Percentiles rank a stretch among this genome's conserved stretches.
Conservation (phyloP, 306 rosid genomes). For the Prunus padus region DNA sequence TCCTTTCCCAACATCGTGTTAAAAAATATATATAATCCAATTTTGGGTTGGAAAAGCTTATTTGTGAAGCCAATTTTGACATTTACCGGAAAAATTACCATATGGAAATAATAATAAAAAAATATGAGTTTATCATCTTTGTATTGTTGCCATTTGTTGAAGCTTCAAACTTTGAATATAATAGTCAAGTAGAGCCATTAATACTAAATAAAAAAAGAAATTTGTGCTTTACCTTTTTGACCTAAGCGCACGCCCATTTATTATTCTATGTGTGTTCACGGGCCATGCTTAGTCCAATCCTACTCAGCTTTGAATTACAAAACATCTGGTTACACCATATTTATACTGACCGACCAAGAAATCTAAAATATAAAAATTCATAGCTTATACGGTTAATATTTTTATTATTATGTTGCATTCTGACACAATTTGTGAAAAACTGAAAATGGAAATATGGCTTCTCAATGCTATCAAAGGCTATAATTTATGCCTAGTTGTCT, state of each 20-base stretch:
- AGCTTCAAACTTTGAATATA: neutral
- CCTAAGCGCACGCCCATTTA: neutral
- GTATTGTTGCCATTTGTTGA: neutral
- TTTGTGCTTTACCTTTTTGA: constrained; percentile 7
- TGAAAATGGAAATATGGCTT: constrained; percentile 12
- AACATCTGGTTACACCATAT: neutral
- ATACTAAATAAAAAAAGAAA: neutral
- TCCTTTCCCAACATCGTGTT: no score
- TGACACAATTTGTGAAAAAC: neutral
- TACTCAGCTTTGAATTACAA: neutral
- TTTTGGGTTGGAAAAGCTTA: no score
- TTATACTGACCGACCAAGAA: neutral
- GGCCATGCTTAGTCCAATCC: constrained; percentile 15
- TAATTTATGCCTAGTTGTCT: neutral
- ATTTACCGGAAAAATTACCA: neutral
- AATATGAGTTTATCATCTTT: no score
- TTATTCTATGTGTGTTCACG: neutral
- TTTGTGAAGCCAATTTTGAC: no score
- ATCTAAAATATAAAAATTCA: neutral
- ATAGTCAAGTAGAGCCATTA: neutral
- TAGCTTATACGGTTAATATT: neutral
- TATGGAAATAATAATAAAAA: neutral
- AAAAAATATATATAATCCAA: no score
- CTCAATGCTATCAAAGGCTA: constrained; percentile 15
- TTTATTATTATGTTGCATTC: neutral